phyloP scores from a whole-genome alignment of 1,284 basidiomycete species.

The Cystobasidium pallidum region DNA sequence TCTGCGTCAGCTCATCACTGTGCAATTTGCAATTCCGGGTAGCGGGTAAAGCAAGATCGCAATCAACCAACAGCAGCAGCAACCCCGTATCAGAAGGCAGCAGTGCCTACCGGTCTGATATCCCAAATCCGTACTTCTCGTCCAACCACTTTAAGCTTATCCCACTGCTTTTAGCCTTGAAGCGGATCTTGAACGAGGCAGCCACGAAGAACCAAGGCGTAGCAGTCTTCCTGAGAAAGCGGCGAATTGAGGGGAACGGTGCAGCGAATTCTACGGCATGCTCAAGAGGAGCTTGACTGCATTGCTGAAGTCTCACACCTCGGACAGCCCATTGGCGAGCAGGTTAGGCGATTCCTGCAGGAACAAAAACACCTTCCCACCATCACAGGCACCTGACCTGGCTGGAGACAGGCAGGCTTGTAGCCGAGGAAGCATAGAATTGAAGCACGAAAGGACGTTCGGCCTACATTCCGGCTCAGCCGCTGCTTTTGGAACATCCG shows the following conservation, averaged over 20 bases:
- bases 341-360: not conserved
- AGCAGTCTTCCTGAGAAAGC: not conserved
- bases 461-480: not conserved
- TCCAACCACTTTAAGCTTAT: too few relatives aligned
- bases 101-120: too few relatives aligned
- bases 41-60: too few relatives aligned
- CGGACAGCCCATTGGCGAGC: not conserved
- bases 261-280: not conserved
- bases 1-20: too few relatives aligned
- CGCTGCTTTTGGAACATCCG: not conserved
- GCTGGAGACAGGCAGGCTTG: not conserved
- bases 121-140: too few relatives aligned
- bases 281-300: not conserved
- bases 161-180: too few relatives aligned
- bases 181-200: too few relatives aligned
- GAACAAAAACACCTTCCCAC: not conserved
- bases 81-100: too few relatives aligned
- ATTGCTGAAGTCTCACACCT: not conserved
- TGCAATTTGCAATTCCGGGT: too few relatives aligned
- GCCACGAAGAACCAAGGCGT: too few relatives aligned
- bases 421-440: constrained; percentile 9
- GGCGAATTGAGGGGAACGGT: not conserved
- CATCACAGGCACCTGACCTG: not conserved
- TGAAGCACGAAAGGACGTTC: not conserved
- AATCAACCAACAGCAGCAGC: too few relatives aligned